Evolutionary conservation across 176 grass and related monocot genomes (phyloP).

Genomic region (Avena eriantha): DNA sequence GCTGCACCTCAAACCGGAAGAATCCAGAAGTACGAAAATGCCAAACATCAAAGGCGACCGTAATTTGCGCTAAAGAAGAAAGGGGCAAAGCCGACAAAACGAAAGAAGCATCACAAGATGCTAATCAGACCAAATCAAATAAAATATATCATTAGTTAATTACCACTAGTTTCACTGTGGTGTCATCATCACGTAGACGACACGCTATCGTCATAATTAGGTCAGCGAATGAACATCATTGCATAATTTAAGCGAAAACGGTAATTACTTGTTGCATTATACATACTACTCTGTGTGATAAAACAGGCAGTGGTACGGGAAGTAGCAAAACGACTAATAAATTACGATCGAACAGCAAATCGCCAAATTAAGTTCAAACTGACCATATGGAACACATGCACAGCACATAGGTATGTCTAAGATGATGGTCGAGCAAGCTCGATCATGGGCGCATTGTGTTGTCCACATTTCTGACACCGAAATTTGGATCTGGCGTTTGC

Average conservation of each 20-base stretch:
- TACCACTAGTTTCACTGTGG: constrained; percentile 27
- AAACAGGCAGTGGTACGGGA: neutral
- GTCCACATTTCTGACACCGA: constrained; percentile 38
- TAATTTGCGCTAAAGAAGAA: constrained; percentile 57
- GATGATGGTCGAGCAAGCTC: too few species aligned
- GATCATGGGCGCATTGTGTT: neutral
- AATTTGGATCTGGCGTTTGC: constrained; percentile 36
- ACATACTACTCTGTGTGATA: neutral
- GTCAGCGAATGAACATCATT: neutral
- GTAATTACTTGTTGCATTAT: neutral
- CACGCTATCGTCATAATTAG: constrained; percentile 32
- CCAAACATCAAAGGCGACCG: constrained; percentile 38
- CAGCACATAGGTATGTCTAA: too few species aligned
- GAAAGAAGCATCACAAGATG: constrained; percentile 51
- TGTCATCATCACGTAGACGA: constrained; percentile 45
- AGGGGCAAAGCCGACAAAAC: constrained; percentile 54
- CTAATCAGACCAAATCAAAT: constrained; percentile 2
- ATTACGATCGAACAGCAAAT: neutral
- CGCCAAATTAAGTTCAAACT: neutral
- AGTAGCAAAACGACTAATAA: neutral
- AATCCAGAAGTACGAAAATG: constrained; percentile 35
- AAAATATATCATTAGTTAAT: neutral
- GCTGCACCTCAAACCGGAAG: too few species aligned
- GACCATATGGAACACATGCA: neutral
- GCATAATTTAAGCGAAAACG: neutral